Base-by-base conservation (phyloP, 2,329 filamentous ascomycete genomes). In the Didymella arachidicola region DNA sequence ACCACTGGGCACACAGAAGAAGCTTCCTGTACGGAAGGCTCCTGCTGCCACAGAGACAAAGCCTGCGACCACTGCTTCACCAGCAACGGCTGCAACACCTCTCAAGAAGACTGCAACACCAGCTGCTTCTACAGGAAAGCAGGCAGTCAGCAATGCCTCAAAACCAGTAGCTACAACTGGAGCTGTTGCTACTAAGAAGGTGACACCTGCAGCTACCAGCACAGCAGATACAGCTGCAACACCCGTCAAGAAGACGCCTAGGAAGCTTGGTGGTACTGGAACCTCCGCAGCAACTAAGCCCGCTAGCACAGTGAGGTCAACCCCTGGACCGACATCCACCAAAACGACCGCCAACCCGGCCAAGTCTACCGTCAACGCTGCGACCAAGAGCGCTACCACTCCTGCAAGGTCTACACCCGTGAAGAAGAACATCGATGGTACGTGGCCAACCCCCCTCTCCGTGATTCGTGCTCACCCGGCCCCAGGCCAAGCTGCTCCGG, bases 391-490 rank as follows among this genome's bases (percentile, higher is more conserved):
- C 5, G 46, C 62, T 26, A 39, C 67, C 12, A 56, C 59, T 0
- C 29, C 61, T 2, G 47, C 52, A 19, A 68, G 71, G 57, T 54
- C 67, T 22, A 61, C 64, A 0, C 66, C 73, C 3, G 56, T 68
- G 41, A 51, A 62, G 47, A 57, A 52, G 43, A 69, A 69, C 46
- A 47, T 59, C 53, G 67, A 70, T 54, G 68, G 67, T 69, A 68
- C 68, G 30, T 71, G 64, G 48, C 66, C 72, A 60, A 75, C 73
- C 46, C 69, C 72, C 36, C 44, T 64, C 29, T 53, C 56, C 49
- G 56, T 68, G 19, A 69, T 71, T 46, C 53, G 67, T 59, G 57
- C 67, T 71, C 61, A 71, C 66, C 67, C 67, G 46, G 60, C 66
- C 38, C 67, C 72, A 62, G 63, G 66, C 53, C 57, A 68, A 57